Evolutionary conservation across 2,329 filamentous ascomycete genomes (phyloP), one percentile per base, ranked within the genome.

Genomic region (Colletotrichum australisinense): DNA sequence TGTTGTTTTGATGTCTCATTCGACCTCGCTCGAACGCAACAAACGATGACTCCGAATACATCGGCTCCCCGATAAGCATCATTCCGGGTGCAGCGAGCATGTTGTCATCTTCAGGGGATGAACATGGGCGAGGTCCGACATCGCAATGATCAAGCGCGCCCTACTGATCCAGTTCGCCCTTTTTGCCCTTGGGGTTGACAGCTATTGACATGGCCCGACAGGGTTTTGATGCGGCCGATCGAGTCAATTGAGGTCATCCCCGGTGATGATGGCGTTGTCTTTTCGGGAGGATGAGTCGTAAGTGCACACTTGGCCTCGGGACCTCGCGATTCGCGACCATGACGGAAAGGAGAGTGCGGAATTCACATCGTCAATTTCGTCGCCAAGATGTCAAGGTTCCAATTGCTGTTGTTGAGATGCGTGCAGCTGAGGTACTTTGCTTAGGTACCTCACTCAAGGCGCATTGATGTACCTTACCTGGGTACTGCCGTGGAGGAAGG

Each of bases 111-210:
- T 49, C 22, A 22, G 46, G 30, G 19, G 52, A 24, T 24, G 19
- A 35, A 16, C 52, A 5, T 11, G n/a, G 9, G 52, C 30, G 4
- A 32, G n/a, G 42, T 46, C 52, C 63, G 63, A 67, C 38, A 26
- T 67, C 63, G 63, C 63, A 30, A 65, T 7, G n/a, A 60, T 66
- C 71, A 62, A 73, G 16, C n/a, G 16, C 67, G 71, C 71, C 66
- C 60, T 49, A 22, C 19, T 49, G 5, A 8, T 22, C 19, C 42
- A n/a, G 4, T 49, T 9, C 42, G 42, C 42, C 42, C 42, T 49
- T 69, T 66, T 55, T 60, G 52, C 66, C 66, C 59, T 69, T 42
- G 7, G 12, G 12, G 9, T 62, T 12, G 67, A 62, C 71, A 70
- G 42, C 24, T 55, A 49, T 49, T 49, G 42, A 49, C 42, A n/a